Evolutionary conservation across 2,329 filamentous ascomycete species (phyloP).

Genomic region (Dactylellina haptotyla): DNA sequence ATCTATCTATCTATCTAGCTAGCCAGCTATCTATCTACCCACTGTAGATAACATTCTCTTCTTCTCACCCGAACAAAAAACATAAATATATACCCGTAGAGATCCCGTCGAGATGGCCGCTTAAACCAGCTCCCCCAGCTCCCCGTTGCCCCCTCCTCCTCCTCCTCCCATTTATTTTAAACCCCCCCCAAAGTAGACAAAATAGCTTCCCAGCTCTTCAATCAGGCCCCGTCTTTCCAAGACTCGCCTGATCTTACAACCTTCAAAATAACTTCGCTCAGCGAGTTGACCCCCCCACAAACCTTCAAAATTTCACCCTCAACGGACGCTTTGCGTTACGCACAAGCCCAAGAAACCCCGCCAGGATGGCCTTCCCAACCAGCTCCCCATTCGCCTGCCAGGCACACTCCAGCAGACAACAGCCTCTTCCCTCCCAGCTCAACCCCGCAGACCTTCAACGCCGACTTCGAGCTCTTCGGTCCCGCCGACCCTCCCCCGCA

Average conservation of each 20-base stretch:
- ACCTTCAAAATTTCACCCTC: constrained; percentile 54
- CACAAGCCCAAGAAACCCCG: constrained; percentile 52
- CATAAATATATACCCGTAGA: constrained; percentile 6
- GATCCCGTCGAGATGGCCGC: constrained; percentile 35
- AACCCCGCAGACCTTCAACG: constrained; percentile 34
- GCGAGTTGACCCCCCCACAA: constrained; percentile 42
- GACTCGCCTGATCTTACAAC: constrained; percentile 43
- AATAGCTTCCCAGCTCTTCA: constrained; percentile 26
- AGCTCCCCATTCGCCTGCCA: constrained; percentile 36
- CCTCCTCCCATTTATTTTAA: background rate
- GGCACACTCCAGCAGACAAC: background rate
- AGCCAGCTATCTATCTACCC: no score
- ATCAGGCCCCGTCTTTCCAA: constrained; percentile 44
- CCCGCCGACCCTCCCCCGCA: constrained; percentile 18
- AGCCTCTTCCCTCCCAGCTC: background rate
- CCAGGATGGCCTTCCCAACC: constrained; percentile 51
- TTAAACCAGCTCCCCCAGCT: constrained; percentile 18
- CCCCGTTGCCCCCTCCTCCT: background rate
- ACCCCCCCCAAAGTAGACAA: no score
- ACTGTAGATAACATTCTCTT: no score
- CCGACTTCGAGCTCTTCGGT: constrained; percentile 53
- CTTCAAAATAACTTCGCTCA: constrained; percentile 53
- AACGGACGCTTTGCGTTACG: constrained; percentile 54
- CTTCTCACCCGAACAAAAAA: background rate
- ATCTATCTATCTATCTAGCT: background rate